Conservation (phyloP, 805 yeast genomes). For the Candida saitoana region DNA sequence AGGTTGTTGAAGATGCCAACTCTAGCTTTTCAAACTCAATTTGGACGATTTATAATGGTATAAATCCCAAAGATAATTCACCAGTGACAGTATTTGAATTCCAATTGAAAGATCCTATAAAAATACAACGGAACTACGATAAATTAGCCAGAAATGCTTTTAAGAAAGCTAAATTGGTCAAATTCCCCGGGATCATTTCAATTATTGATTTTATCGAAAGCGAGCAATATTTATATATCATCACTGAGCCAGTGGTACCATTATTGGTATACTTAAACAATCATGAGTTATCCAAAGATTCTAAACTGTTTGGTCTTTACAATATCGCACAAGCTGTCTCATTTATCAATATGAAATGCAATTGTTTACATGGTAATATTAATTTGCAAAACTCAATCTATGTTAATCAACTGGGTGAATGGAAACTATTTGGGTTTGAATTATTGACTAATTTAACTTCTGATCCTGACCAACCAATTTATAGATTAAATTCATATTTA, state of each 20-base stretch:
- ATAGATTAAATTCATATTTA: conserved; percentile 25
- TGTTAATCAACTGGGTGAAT: conserved; percentile 67
- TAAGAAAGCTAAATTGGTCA: conserved; percentile 49
- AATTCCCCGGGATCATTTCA: conserved; percentile 66
- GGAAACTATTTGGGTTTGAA: conserved; percentile 85
- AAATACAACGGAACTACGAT: conserved; percentile 18
- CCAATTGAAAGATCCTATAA: conserved; percentile 40
- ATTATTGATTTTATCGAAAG: conserved; percentile 62
- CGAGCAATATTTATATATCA: conserved; percentile 52
- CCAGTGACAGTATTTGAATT: conserved; percentile 65
- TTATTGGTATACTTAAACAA: conserved; percentile 37
- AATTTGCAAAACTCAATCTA: conserved; percentile 51
- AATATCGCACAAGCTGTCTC: conserved; percentile 51
- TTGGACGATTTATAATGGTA: conserved; percentile 65
- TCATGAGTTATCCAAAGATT: conserved; percentile 23
- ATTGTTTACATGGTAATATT: conserved; percentile 62
- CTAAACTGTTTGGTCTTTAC: conserved; percentile 52
- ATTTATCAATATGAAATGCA: conserved; percentile 54
- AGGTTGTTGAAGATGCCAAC: conserved; percentile 26
- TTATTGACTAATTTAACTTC: conserved; percentile 46
- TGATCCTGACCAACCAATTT: conserved; percentile 44
- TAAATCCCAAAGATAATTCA: conserved; percentile 44
- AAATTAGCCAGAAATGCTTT: conserved; percentile 34
- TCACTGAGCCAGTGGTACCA: conserved; percentile 66
- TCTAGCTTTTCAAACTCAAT: conserved; percentile 32